These are phyloP conservation scores for Cubamyces sp. DNA, from an alignment of 768 basidiomycete species.

Conservation along the genomic window DNA sequence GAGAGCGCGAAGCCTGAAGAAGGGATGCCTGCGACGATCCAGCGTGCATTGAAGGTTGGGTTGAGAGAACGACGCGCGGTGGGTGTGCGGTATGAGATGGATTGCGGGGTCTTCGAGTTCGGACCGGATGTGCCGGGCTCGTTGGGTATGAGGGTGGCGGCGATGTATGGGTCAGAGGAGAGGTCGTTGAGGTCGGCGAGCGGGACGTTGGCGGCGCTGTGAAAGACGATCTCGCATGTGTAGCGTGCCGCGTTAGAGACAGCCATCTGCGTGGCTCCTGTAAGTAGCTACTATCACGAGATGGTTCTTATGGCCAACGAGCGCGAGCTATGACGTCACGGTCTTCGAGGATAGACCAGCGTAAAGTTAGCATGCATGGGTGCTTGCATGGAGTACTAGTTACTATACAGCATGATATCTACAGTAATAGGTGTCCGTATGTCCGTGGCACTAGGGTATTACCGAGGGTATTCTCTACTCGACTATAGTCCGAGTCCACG, in stretches of 20 bases:
- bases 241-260: constrained; percentile 8
- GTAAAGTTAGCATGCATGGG: neutral
- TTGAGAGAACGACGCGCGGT: constrained; percentile 30
- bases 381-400: neutral
- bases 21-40: constrained; percentile 35
- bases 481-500: too few relatives aligned
- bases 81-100: constrained; percentile 31
- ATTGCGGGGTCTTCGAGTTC: constrained; percentile 1
- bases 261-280: neutral
- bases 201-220: constrained; percentile 29
- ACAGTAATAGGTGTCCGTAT: too few relatives aligned
- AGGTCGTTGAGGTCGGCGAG: constrained; percentile 32
- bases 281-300: too few relatives aligned
- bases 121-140: constrained; percentile 2
- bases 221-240: constrained; percentile 30
- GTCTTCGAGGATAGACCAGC: too few relatives aligned
- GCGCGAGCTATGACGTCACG: neutral
- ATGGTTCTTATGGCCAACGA: neutral
- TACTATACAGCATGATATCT: neutral
- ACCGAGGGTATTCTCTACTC: too few relatives aligned
- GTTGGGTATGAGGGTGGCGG: constrained; percentile 25
- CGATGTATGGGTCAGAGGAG: constrained; percentile 35
- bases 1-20: constrained; percentile 30
- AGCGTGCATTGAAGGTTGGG: constrained; percentile 31
- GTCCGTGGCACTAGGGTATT: too few relatives aligned